Percentiles rank a stretch among this genome's conserved stretches.
Conservation (phyloP, 345 rosid genomes). For the Aquilaria sinensis region DNA sequence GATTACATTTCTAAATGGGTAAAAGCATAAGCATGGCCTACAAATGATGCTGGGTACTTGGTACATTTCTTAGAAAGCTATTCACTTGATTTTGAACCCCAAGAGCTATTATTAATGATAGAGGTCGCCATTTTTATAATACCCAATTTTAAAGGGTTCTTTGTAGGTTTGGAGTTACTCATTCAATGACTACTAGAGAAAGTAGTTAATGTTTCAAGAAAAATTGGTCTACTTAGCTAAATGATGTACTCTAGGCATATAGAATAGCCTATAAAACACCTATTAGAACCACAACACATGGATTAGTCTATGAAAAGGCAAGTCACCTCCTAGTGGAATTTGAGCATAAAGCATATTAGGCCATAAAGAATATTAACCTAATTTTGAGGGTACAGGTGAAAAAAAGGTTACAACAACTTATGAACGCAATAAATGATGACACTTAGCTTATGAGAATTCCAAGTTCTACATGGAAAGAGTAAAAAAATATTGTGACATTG, state of each 20-base stretch:
- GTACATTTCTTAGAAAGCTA: background rate
- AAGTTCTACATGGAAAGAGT: background rate
- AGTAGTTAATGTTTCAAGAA: background rate
- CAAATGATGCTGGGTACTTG: background rate
- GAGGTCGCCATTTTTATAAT: too few species aligned
- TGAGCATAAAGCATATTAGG: too few species aligned
- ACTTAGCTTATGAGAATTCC: background rate
- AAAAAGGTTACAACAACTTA: background rate
- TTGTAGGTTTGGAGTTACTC: background rate
- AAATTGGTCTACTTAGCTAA: background rate
- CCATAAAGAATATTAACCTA: too few species aligned
- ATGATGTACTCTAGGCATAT: background rate
- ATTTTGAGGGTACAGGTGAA: too few species aligned
- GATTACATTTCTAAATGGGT: background rate
- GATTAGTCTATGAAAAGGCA: background rate
- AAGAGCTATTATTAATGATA: background rate
- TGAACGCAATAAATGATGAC: background rate
- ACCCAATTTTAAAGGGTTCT: background rate
- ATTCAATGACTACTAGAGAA: background rate
- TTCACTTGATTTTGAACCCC: background rate
- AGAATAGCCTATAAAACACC: background rate
- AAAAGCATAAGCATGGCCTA: background rate
- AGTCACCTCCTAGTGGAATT: too few species aligned
- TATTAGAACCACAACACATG: background rate
- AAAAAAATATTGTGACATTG: background rate